These are phyloP conservation scores for Botrytis fragariae DNA, from an alignment of 2,329 filamentous ascomycete species.

Conservation along the genomic window DNA sequence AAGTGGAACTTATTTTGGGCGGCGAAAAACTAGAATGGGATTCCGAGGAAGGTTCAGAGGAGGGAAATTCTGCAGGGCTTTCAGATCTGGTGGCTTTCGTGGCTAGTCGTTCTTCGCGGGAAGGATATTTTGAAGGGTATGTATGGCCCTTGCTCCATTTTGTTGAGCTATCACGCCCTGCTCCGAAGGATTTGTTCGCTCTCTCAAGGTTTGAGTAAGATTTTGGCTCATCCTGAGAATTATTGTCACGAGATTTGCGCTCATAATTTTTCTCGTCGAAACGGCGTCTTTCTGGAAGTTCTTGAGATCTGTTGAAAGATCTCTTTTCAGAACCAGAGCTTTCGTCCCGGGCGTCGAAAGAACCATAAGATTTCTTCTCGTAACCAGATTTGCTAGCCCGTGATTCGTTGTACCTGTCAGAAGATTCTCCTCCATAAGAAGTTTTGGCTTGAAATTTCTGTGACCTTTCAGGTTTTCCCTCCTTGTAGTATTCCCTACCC, in stretches of 20 bases:
- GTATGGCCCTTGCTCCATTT: background rate
- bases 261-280: background rate
- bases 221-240: background rate
- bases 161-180: background rate
- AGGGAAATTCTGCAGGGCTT: background rate
- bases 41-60: background rate
- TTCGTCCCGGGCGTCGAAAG: background rate
- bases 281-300: background rate
- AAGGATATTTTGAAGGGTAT: constrained; percentile 1
- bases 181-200: background rate
- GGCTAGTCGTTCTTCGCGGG: constrained; percentile 2
- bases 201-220: background rate
- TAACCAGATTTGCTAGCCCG: background rate
- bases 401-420: background rate
- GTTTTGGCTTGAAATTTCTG: background rate
- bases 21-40: background rate
- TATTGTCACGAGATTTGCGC: background rate
- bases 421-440: background rate
- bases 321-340: background rate
- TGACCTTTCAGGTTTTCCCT: background rate
- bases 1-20: constrained; percentile 13
- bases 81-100: background rate
- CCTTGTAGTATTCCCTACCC: background rate
- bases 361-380: constrained; percentile 1
- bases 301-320: background rate